Base-by-base conservation (phyloP, 1,284 basidiomycete species). In the Puccinia coronata region DNA sequence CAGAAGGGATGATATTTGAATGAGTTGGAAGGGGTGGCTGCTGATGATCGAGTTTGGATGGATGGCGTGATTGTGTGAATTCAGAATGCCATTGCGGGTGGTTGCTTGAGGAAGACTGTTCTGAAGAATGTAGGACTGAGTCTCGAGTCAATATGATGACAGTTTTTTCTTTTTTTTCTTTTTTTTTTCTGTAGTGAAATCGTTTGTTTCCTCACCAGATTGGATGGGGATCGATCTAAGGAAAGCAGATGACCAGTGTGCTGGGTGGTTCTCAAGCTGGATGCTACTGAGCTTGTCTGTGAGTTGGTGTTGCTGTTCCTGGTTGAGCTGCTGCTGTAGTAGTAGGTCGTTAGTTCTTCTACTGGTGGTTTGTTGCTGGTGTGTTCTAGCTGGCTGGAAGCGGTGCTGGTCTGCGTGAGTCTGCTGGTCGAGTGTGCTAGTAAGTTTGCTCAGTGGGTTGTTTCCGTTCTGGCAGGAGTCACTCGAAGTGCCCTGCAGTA, bases 391-490 rank as follows among this genome's bases (percentile, higher is more conserved):
- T 12, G 18, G 23, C 39, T 36, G 59, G 34, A 63, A 36, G 36
- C 18, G 34, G n/a, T 63, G 59, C 6, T 63, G 8, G n/a, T n/a
- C n/a, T 63, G 18, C 14, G 57, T 63, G 34, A 39, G 59, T 31
- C n/a, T 39, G 34, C n/a, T n/a, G 59, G 3, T 63, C 34, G 59
- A 63, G 23, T 18, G 59, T 63, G 8, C 34, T 63, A 23, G 16
- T 70, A 43, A 70, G 67, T 49, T 39, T 25, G 67, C 31, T 70
- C 41, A 70, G 67, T 49, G 49, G 67, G 67, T 49, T 47, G 18
- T 49, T 70, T 5, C 49, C 16, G 20, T 70, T 43, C 34, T 63
- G 59, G 18, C 59, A 63, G 20, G 59, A 39, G 59, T 63, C 59
- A 6, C 5, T 39, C 6, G 59, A 39, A 14, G 59, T 23, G 2